Conservation (phyloP, 73 alveolate species). For the Paramecium biaurelia region DNA sequence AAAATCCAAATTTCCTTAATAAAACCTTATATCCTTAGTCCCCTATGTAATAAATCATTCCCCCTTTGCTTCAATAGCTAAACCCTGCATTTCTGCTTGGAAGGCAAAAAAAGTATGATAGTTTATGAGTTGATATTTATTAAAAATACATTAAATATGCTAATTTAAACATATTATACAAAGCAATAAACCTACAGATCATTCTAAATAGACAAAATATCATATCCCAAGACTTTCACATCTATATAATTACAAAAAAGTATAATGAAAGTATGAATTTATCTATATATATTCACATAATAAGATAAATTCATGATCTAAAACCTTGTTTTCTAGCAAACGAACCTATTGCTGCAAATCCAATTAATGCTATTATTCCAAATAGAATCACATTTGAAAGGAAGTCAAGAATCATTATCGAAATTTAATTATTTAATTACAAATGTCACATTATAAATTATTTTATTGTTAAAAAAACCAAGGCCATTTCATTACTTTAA, state of each 20-base stretch:
- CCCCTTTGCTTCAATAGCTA: neutral
- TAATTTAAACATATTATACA: neutral
- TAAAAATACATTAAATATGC: neutral
- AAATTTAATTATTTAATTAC: neutral
- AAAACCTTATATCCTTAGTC: neutral
- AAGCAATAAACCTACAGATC: neutral
- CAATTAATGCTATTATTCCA: neutral
- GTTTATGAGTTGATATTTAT: neutral
- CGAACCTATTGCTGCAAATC: neutral
- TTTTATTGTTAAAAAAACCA: neutral
- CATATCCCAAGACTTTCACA: neutral
- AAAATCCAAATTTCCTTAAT: neutral
- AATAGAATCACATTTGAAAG: neutral
- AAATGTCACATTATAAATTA: neutral
- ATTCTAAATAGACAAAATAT: neutral
- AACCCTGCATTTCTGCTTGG: neutral
- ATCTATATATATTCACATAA: neutral
- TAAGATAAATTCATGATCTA: neutral
- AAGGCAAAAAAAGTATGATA: neutral
- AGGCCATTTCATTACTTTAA: neutral
- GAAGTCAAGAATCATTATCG: neutral
- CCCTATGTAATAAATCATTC: neutral
- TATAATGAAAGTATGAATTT: neutral
- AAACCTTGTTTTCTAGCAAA: neutral
- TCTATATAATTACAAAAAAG: neutral